Conservation (phyloP, 1,284 basidiomycete species). For the Bondarzewia mesenterica region DNA sequence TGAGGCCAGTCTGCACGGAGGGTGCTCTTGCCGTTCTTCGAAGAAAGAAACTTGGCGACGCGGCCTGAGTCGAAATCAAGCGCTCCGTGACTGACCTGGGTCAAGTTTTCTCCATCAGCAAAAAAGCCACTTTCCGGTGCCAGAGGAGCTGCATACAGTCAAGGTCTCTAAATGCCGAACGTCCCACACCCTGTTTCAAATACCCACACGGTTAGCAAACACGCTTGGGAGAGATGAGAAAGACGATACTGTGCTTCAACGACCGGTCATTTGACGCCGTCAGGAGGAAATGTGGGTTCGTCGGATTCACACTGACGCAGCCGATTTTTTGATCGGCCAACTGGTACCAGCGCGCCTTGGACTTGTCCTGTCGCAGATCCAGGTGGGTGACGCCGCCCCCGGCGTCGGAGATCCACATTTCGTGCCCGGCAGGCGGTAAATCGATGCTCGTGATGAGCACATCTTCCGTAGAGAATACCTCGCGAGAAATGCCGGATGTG, state of each 20-base stretch:
- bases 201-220: not conserved
- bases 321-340: slow-evolving; percentile 70
- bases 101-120: slow-evolving; percentile 14
- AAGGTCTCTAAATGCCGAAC: slow-evolving; percentile 49
- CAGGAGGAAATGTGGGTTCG: slow-evolving; percentile 53
- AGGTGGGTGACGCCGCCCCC: slow-evolving; percentile 62
- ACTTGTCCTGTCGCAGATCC: slow-evolving; percentile 57
- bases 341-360: slow-evolving; percentile 49
- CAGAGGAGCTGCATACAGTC: slow-evolving; percentile 21
- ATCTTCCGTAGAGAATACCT: slow-evolving; percentile 56
- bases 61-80: slow-evolving; percentile 42
- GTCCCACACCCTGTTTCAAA: slow-evolving; percentile 61
- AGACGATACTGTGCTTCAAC: slow-evolving; percentile 44
- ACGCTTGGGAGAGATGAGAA: not conserved
- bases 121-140: slow-evolving; percentile 18
- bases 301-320: slow-evolving; percentile 67
- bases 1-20: slow-evolving; percentile 60
- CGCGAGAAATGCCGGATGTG: slow-evolving; percentile 55
- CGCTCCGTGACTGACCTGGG: slow-evolving; percentile 15
- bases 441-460: slow-evolving; percentile 60
- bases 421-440: slow-evolving; percentile 52
- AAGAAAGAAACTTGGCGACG: slow-evolving; percentile 39
- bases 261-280: slow-evolving; percentile 66
- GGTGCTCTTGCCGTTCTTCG: slow-evolving; percentile 41
- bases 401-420: slow-evolving; percentile 75